Conservation (phyloP, 345 rosid genomes). For the Barbarea vulgaris region DNA sequence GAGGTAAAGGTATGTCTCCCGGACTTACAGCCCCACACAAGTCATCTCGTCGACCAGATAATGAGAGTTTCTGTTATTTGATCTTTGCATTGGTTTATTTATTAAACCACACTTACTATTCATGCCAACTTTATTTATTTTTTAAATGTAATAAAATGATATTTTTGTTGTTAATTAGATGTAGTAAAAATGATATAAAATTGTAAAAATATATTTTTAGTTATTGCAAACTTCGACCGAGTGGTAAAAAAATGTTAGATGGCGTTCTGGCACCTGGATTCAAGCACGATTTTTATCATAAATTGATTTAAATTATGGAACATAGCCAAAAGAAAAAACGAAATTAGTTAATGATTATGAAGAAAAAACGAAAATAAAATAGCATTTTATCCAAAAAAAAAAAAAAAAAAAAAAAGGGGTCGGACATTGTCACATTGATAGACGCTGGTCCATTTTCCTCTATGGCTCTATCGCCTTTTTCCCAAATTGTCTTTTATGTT, state of each 20-base stretch:
- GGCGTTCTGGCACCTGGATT: too few relatives aligned
- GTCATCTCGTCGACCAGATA: conserved; percentile 22
- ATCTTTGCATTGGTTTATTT: too few relatives aligned
- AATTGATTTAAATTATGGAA: background rate
- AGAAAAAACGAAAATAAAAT: background rate
- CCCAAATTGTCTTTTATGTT: conserved; percentile 1
- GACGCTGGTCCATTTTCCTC: conserved; percentile 19
- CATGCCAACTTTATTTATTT: too few relatives aligned
- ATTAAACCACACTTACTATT: too few relatives aligned
- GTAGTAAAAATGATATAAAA: too few relatives aligned
- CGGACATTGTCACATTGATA: background rate
- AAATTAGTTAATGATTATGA: background rate
- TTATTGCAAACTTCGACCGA: too few relatives aligned
- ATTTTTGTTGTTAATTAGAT: too few relatives aligned
- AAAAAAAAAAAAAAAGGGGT: background rate
- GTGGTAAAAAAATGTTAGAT: background rate
- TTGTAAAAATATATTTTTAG: too few relatives aligned
- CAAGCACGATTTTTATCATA: background rate
- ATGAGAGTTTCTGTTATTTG: too few relatives aligned
- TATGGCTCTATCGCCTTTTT: background rate
- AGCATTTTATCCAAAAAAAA: too few relatives aligned
- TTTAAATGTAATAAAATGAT: too few relatives aligned
- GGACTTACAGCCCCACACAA: conserved; percentile 18
- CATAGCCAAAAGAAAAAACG: background rate
- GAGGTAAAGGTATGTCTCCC: conserved; percentile 21